Base-by-base conservation (phyloP, 116 monocot species). In the Thalassia testudinum region DNA sequence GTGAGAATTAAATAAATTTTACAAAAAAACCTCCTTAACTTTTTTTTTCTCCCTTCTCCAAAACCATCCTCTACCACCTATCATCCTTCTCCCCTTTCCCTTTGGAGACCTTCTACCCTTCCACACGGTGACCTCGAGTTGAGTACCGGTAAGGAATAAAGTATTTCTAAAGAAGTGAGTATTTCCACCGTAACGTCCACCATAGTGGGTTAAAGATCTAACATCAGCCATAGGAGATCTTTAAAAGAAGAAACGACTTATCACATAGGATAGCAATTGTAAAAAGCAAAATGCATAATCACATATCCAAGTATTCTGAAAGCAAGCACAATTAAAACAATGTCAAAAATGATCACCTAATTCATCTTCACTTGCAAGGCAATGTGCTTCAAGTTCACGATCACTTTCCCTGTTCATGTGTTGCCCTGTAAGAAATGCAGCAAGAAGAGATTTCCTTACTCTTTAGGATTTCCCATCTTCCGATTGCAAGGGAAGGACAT, bases 161-260 rank as follows among this genome's bases (percentile, higher is more conserved):
- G 93, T 93, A 47, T 81, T 87, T 65, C 62, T 80, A 60, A 93
- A 93, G 69, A 84, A 93, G 44, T 87, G 93, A 30, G 93, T 87
- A 57, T 87, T 93, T 58, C 93, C 93, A 78, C 87, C 93, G 62
- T 93, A 93, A 6, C 87, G 87, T 49, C 87, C 93, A 51, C 93
- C 93, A 78, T 93, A 93, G 52, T 93, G 87, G 26, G 93, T 93
- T 71, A 93, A 78, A 27, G 93, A 93, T 52, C 67, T 75, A 55
- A 93, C 81, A 72, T 93, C 81, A 59, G 93, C 93, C 56, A 93
- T 38, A 50, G 87, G 87, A 65, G 67, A 47, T 40, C 72, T 60
- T 22, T 78, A 82, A 87, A 47, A 59, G 22, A 58, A 64, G 49
- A 12, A 42, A 26, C 6, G 50, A n/a, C n/a, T n/a, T n/a, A n/a